Percentiles rank a stretch among this genome's conserved stretches.
These are phyloP conservation scores for Exophiala aquamarina DNA, from an alignment of 2,329 filamentous ascomycete species.

Conservation along the genomic window DNA sequence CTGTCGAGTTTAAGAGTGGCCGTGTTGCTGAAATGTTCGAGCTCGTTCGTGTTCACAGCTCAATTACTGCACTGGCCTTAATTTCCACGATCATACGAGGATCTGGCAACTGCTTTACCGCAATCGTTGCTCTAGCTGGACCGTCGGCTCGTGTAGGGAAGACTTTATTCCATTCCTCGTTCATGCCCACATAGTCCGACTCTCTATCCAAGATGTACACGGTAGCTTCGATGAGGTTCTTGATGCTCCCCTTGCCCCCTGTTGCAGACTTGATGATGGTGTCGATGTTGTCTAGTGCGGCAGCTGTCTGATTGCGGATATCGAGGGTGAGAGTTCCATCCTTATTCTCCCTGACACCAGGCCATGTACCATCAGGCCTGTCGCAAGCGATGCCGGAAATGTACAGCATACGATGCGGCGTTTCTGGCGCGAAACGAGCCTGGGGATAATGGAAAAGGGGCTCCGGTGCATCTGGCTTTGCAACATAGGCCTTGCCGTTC, in stretches of 20 bases:
- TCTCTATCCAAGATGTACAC: constrained; percentile 46
- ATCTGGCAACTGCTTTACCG: constrained; percentile 3
- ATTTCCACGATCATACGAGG: constrained; percentile 2
- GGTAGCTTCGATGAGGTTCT: constrained; percentile 42
- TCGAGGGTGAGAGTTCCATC: constrained; percentile 39
- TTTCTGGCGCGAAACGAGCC: constrained; percentile 36
- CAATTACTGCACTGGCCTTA: neutral
- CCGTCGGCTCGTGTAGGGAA: constrained; percentile 38
- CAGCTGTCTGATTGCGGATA: constrained; percentile 40
- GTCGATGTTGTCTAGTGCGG: constrained; percentile 40
- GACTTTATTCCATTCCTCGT: constrained; percentile 49
- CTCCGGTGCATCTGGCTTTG: constrained; percentile 1
- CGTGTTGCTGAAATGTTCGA: neutral
- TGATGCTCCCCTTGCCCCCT: constrained; percentile 36
- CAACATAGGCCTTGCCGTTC: neutral
- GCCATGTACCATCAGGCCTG: constrained; percentile 36
- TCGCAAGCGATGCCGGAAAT: constrained; percentile 41
- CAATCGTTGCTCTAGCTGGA: constrained; percentile 31
- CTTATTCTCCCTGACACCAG: constrained; percentile 37
- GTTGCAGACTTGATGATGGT: constrained; percentile 40
- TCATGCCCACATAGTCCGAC: constrained; percentile 45
- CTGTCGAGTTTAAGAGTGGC: neutral
- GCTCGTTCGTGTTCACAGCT: neutral
- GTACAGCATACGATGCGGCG: constrained; percentile 39
- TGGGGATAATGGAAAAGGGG: constrained; percentile 32